Evolutionary conservation across 768 basidiomycete species (phyloP), one percentile per base, ranked within the genome.

Genomic region (Pluteus cervinus): DNA sequence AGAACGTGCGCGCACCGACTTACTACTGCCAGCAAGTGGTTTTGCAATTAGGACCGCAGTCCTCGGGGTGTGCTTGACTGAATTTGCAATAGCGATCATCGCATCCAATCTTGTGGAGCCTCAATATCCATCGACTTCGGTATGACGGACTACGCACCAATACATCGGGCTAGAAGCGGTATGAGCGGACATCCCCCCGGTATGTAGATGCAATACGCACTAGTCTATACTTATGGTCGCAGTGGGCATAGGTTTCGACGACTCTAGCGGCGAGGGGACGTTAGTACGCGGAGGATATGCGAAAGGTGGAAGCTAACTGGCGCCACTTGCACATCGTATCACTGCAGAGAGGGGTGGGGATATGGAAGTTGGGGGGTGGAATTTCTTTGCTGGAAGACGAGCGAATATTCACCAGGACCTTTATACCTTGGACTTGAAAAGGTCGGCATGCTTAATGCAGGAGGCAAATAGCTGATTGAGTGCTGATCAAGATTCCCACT

Each of bases 321-420:
- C 81, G 73, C 71, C 69, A 79, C 56, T 65, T 70, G 55, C 85
- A 87, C 85, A 87, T 86, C n/a, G n/a, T n/a, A n/a, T n/a, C n/a
- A 43, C 42, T 51, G 47, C 46, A 29, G 31, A 41, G 34, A 46
- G 18, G 26, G 35, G 18, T 12, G 44, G 40, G 50, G 41, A 42
- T 42, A 37, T 40, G 48, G 50, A 46, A 46, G 46, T 42, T 43
- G 47, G 50, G 47, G 42, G 44, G 46, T 25, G 36, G 28, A 39
- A 36, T 40, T 32, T 36, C 23, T 18, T 22, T 28, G 40, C 39
- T 40, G 45, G 45, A 44, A 39, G 37, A 36, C 37, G 42, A 44
- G 26, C 42, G 30, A n/a, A n/a, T n/a, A n/a, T n/a, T n/a, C n/a
- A n/a, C n/a, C n/a, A n/a, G n/a, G n/a, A n/a, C n/a, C n/a, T n/a